phyloP scores from a whole-genome alignment of 768 basidiomycete genomes.

The Boletales sp. region DNA sequence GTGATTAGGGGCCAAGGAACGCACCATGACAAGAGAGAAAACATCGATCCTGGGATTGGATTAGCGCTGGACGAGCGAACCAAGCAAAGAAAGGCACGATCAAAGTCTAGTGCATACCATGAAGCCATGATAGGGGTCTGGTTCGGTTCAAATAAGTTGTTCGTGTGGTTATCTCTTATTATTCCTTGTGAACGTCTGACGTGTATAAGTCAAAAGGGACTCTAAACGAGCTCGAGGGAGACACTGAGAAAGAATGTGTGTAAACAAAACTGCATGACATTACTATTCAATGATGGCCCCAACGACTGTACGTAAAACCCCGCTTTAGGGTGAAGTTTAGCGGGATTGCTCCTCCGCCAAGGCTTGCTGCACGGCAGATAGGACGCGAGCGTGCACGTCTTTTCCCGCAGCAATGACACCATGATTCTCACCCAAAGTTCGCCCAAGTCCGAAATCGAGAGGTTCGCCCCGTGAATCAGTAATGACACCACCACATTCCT shows the following conservation, averaged over 20 bases:
- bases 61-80: neutral
- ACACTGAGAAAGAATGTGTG: no score
- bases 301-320: neutral
- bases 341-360: conserved; percentile 21
- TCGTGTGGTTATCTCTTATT: no score
- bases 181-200: no score
- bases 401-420: conserved; percentile 84
- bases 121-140: conserved; percentile 10
- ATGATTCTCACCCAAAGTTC: conserved; percentile 81
- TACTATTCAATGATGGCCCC: no score
- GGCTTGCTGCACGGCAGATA: conserved; percentile 72
- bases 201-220: no score
- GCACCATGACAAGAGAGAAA: conserved; percentile 15
- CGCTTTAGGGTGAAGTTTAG: neutral
- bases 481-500: conserved; percentile 88
- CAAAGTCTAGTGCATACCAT: no score
- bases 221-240: no score
- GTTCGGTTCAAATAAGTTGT: neutral
- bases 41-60: conserved; percentile 11
- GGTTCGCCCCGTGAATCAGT: conserved; percentile 76
- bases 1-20: neutral
- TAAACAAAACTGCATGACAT: no score
- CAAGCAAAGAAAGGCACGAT: no score
- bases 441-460: conserved; percentile 83
- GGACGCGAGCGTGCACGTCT: conserved; percentile 61